Conservation (phyloP, 1,139 yeast species). For the Sugiyamaella novakii region DNA sequence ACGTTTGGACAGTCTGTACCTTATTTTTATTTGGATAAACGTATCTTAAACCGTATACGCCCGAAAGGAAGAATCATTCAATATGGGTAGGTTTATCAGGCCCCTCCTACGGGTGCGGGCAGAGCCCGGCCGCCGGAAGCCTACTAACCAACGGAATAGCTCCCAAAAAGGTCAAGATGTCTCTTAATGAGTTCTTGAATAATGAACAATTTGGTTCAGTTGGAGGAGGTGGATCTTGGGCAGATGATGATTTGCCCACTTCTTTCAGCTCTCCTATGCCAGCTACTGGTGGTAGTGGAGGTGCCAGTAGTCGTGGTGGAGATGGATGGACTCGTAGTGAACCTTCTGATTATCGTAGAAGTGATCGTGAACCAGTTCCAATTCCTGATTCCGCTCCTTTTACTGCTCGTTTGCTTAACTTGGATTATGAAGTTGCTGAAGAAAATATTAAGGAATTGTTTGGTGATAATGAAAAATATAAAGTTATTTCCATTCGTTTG, state of each 20-base stretch:
- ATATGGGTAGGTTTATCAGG: conserved; percentile 15
- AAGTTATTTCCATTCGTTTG: conserved; percentile 58
- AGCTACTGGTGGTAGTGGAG: conserved; percentile 19
- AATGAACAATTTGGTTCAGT: conserved; percentile 29
- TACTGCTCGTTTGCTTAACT: conserved; percentile 82
- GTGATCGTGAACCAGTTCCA: conserved; percentile 63
- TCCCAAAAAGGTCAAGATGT: conserved; percentile 59
- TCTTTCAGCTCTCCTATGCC: conserved; percentile 24
- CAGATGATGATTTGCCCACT: conserved; percentile 35
- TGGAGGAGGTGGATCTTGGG: conserved; percentile 34
- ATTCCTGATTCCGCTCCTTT: conserved; percentile 91
- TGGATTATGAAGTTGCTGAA: conserved; percentile 82
- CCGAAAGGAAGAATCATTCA: conserved; percentile 12
- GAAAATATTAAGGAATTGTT: conserved; percentile 66
- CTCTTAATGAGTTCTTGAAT: conserved; percentile 54
- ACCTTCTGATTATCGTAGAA: conserved; percentile 9
- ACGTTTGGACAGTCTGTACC: not conserved
- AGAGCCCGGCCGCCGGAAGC: conserved; percentile 10
- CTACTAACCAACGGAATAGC: conserved; percentile 4
- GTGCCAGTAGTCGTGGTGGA: conserved; percentile 9
- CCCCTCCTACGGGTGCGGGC: conserved; percentile 5
- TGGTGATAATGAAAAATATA: conserved; percentile 51
- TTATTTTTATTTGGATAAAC: not conserved
- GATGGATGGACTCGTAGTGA: conserved; percentile 22
- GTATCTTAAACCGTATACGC: not conserved